Conservation (phyloP, 805 yeast genomes). For the Pichia phayaonensis region DNA sequence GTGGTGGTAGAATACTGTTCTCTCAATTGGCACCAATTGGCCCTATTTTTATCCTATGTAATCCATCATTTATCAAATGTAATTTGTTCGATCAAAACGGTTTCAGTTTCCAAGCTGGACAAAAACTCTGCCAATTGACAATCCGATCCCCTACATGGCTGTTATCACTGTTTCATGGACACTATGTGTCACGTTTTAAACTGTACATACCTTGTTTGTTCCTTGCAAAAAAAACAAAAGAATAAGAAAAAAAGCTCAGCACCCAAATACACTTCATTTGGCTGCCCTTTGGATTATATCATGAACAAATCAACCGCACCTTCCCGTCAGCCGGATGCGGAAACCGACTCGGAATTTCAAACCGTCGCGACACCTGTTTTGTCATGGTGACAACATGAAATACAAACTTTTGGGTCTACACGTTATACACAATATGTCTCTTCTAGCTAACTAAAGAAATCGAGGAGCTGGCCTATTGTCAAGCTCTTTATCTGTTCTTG, state of each 20-base stretch:
- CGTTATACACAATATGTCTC: background rate
- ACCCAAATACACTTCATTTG: background rate
- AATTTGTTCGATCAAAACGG: background rate
- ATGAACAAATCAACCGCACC: background rate
- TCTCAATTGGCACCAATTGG: background rate
- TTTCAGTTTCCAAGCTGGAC: background rate
- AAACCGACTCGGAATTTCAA: background rate
- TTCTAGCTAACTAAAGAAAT: background rate
- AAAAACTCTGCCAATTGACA: background rate
- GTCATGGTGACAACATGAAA: background rate
- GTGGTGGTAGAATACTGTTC: too few species aligned
- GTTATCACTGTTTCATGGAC: background rate
- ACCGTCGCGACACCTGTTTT: background rate
- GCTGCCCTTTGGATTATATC: background rate
- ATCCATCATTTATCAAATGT: background rate
- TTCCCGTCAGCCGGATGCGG: background rate
- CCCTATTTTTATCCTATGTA: too few species aligned
- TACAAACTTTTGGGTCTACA: background rate
- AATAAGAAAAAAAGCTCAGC: background rate
- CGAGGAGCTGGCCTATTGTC: constrained; percentile 1
- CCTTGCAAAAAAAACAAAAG: background rate
- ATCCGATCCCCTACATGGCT: background rate
- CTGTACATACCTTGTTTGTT: background rate
- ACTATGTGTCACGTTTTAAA: background rate
- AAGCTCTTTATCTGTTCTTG: constrained; percentile 1